Base-by-base conservation (phyloP, 1,139 yeast genomes). In the Suhomyces coccinellae region DNA sequence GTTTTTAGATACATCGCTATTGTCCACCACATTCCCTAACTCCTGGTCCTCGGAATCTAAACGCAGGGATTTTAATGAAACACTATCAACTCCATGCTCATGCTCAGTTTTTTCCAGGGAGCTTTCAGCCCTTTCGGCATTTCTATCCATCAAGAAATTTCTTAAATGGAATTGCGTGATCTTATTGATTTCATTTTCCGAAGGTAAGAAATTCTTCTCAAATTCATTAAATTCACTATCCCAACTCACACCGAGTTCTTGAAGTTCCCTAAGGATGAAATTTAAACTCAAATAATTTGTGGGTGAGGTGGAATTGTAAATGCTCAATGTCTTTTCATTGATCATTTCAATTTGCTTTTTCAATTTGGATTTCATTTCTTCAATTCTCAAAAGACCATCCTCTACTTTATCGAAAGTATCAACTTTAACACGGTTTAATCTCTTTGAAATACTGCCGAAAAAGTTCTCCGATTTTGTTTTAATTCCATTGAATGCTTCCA, bases 181-280 rank as follows among this genome's bases (percentile, higher is more conserved):
- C 50, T 90, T 76, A 8, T 96, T 85, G 53, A 95, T 87, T 73
- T 95, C 99, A 58, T 86, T 88, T 63, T 95, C 99, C 13, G 96
- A 83, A 0, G 98, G 98, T 49, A 93, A 77, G 58, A 78, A 93
- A 26, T 74, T 75, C 43, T 77, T 77, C 52, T 88, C 97, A 66
- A 93, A 90, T n/a, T 82, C 87, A 37, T 80, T 77, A 58, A 95
- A 90, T 48, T 87, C 96, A 24, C 67, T 61, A 64, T 93, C 97
- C 99, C 99, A 95, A 39, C 73, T 77, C 20, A 89, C 91, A 4
- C 95, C 95, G 41, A 84, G 69, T 49, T 86, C 91, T 58, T 93
- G 97, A 22, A 93, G 73, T 37, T 78, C 78, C 54, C 95, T 70
- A 20, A 89, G 67, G 2, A 87, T 78, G 0, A 79, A 70, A 58